Evolutionary conservation across 2,329 filamentous ascomycete genomes (phyloP).

Genomic region (Aspergillus sp.): DNA sequence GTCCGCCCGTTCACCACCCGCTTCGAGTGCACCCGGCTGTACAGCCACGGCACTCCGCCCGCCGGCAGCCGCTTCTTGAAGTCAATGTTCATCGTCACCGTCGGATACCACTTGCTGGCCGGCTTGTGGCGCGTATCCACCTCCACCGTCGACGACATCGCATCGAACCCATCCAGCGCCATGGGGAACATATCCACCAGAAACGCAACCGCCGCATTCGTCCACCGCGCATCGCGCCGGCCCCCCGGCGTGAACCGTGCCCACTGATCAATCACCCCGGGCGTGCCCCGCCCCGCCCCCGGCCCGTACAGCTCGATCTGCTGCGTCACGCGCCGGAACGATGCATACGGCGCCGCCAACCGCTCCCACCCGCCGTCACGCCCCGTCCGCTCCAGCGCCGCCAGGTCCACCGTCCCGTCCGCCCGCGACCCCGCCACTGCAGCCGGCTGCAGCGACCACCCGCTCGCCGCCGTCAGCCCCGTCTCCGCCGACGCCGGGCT

Average conservation of each 20-base stretch:
- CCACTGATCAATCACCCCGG: conserved; percentile 61
- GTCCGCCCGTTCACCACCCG: conserved; percentile 67
- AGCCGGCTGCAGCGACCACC: conserved; percentile 51
- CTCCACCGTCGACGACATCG: conserved; percentile 26
- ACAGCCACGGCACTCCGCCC: conserved; percentile 70
- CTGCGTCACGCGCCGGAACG: conserved; percentile 47
- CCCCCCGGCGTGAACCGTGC: conserved; percentile 57
- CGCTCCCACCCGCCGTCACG: conserved; percentile 26
- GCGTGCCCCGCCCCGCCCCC: conserved; percentile 19
- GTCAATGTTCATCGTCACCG: conserved; percentile 71
- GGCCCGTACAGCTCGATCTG: conserved; percentile 51
- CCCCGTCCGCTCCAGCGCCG: conserved; percentile 18
- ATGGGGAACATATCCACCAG: conserved; percentile 68
- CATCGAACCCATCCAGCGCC: conserved; percentile 54
- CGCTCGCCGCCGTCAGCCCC: conserved; percentile 56
- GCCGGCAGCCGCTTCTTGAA: conserved; percentile 69
- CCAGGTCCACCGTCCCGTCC: conserved; percentile 24
- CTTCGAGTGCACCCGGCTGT: conserved; percentile 63
- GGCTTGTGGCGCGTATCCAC: conserved; percentile 25
- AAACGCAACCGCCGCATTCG: conserved; percentile 61
- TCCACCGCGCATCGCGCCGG: conserved; percentile 52
- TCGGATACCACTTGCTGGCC: conserved; percentile 69
- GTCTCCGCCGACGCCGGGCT: conserved; percentile 59
- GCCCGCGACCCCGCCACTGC: conserved; percentile 39
- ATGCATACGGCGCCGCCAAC: conserved; percentile 24